These are phyloP conservation scores for Coelastrella sp. DNA, from an alignment of 139 green algal species.

Conservation along the genomic window DNA sequence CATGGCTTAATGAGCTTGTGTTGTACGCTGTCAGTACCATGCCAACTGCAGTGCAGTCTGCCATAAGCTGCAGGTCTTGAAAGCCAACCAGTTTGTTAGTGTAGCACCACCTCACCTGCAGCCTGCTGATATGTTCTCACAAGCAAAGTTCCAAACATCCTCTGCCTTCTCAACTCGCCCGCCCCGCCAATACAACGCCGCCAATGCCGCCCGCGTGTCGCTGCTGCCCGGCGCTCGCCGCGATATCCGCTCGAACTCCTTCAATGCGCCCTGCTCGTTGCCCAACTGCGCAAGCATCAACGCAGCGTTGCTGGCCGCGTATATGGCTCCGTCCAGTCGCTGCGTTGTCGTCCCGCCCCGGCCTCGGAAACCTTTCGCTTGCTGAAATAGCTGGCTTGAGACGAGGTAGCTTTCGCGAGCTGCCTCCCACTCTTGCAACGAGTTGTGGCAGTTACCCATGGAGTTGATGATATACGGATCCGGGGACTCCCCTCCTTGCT, in stretches of 20 bases:
- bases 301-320: slow-evolving; percentile 72
- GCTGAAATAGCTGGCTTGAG: slow-evolving; percentile 74
- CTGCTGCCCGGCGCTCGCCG: slow-evolving; percentile 79
- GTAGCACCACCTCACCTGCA: slow-evolving; percentile 56
- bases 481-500: slow-evolving; percentile 49
- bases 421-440: slow-evolving; percentile 67
- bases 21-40: too few species aligned
- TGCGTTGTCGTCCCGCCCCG: slow-evolving; percentile 63
- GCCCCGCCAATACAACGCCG: slow-evolving; percentile 80
- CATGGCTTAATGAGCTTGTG: too few species aligned
- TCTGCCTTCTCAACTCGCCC: slow-evolving; percentile 73
- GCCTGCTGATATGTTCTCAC: slow-evolving; percentile 75
- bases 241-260: slow-evolving; percentile 76
- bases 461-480: slow-evolving; percentile 87
- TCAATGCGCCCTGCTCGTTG: slow-evolving; percentile 62
- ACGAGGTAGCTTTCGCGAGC: slow-evolving; percentile 73
- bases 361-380: slow-evolving; percentile 63
- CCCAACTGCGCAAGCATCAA: slow-evolving; percentile 84
- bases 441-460: slow-evolving; percentile 84
- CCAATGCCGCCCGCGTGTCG: slow-evolving; percentile 87
- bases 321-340: slow-evolving; percentile 80
- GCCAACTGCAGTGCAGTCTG: too few species aligned
- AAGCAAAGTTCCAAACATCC: slow-evolving; percentile 82
- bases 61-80: too few species aligned
- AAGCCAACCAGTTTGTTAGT: neutral